Base-by-base conservation (phyloP, 192 early-diverging fungal species). In the Phycomyces nitens region DNA sequence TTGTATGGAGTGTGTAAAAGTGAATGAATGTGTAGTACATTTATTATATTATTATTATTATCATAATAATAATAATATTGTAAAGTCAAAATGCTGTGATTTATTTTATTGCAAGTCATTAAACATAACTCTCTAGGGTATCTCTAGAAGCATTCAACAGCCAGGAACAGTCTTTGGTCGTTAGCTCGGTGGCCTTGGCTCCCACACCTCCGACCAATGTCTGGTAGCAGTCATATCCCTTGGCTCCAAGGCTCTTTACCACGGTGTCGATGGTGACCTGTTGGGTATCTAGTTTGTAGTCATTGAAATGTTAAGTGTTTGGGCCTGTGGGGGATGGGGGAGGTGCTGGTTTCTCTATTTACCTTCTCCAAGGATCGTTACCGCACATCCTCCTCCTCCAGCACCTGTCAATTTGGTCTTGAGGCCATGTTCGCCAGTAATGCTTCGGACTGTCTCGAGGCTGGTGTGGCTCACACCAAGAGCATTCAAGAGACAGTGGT, bases 361-460 rank as follows among this genome's bases (percentile, higher is more conserved):
- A 86, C 84, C 84, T 52, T 86, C 73, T 16, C 85, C 82, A 20
- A 94, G 68, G 53, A 91, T 75, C 0, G 92, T 93, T 53, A 99
- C 67, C 20, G 91, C 91, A 72, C 97, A 99, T 12, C 97, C 97
- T 58, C 97, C 97, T 43, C 97, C 97, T 26, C 97, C 96, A 23
- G 94, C 94, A 29, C 97, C 97, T 3, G 97, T 99, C 29, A 99
- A 74, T 75, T 99, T 99, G 18, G 92, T 83, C 29, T 81, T 79
- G 65, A 97, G 72, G 0, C 79, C 82, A 42, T 81, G 69, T n/a
- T 65, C 26, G 0, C 74, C 70, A 0, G 92, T 85, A 16, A 92
- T 88, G 12, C 71, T 73, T 7, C 89, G 72, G 16, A 99, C 79
- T 27, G 72, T 86, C 55, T 99, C 97, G 3, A 98, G 71, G 27